Evolutionary conservation across 441 rosid species (phyloP), one percentile per base, ranked within the genome.

Genomic region (Gossypium lobatum): DNA sequence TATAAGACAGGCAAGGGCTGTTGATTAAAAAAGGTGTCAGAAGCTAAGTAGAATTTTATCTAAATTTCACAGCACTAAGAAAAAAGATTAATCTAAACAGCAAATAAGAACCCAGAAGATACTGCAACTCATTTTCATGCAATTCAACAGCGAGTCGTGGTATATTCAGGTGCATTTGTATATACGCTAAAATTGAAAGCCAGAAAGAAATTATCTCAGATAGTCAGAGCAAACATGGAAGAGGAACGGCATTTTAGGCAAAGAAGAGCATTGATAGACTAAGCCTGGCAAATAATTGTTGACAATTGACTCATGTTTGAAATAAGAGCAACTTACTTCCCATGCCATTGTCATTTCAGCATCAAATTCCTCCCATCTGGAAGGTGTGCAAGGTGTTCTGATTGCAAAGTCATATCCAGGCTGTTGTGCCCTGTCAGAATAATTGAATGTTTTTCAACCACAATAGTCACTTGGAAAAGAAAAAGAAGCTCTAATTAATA

Each of bases 301-400:
- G 57, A 39, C 34, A 25, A 70, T 25, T 46, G 9, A 14, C 42
- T 63, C 31, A 34, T 37, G 63, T 4, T 60, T 74, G 62, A 74
- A 73, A 68, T 76, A 50, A 64, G 61, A 70, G 71, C 66, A 75
- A 81, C 90, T 80, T 86, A 95, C 99, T 81, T 91, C 96, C 99
- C 99, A 95, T 54, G 99, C 94, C 74, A 78, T 64, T 69, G 88
- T 80, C 98, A 95, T 93, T 85, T 95, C 99, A 57, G 85, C 82
- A 78, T 89, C 92, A 80, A 90, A 93, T 21, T 90, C 98, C 58
- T 91, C 91, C 99, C 98, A 95, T 83, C 99, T 93, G 64, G 89
- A 78, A 73, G 99, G 98, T 2, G 91, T 91, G 74, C 98, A 95
- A 70, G 99, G 99, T 71, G 99, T 95, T 86, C 96, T 82, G 74